Base-by-base conservation (phyloP, 2,329 filamentous ascomycete species). In the Ilyonectria sp. region DNA sequence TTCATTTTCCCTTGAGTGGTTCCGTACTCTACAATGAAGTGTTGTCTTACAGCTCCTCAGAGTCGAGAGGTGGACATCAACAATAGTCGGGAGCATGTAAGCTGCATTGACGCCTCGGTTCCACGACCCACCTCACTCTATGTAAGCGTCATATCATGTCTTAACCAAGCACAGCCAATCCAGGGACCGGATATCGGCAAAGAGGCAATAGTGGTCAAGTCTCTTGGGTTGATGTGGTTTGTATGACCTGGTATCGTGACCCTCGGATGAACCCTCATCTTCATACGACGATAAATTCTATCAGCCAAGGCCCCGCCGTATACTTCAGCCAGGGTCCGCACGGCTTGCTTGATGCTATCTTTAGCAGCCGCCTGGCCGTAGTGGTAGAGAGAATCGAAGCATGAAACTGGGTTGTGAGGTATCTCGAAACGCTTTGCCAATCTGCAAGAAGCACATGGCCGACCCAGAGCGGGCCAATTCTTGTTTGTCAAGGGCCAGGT, bases 271-370 rank as follows among this genome's bases (percentile, higher is more conserved):
- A n/a, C 40, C 15, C 3, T 43, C 2, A n/a, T n/a, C 40, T n/a
- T 43, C 15, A n/a, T 8, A 43, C 15, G 40, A 43, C 7, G n/a
- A 17, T n/a, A 43, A 6, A 17, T 17, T 43, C 40, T n/a, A 2
- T 43, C 15, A n/a, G 8, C 5, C n/a, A 19, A 19, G n/a, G 11
- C 26, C 44, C 15, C 19, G 21, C 11, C 11, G 46, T 31, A 15
- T 13, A 5, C 47, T 7, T 31, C 47, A 6, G 47, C 26, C 26
- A 33, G 11, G 31, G 31, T 33, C 31, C 8, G 8, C 40, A 31
- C n/a, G n/a, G 29, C 29, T 53, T 35, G 13, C n/a, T 35, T 11
- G 50, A 35, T 53, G 50, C 50, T 35, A 53, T 53, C 50, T 53
- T 53, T 53, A 53, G 50, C n/a, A 53, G 9, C 29, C 50, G 50